Conservation (phyloP, 2,329 filamentous ascomycete species). For the Cladophialophora bantiana region DNA sequence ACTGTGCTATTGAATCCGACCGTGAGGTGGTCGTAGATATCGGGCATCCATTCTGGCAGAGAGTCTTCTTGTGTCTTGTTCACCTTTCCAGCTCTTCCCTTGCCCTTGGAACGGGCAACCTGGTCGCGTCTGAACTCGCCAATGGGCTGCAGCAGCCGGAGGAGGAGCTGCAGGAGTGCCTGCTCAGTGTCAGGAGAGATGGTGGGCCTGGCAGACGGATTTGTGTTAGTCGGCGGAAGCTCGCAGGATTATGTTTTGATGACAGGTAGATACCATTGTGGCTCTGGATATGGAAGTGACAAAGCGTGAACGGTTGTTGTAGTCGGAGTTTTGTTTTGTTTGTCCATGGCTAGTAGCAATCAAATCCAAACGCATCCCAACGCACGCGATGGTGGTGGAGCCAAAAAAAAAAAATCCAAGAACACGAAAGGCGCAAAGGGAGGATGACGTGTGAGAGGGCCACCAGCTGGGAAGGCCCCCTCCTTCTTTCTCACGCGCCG, state of each 20-base stretch:
- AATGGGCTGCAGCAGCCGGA: conserved; percentile 44
- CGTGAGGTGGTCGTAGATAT: conserved; percentile 48
- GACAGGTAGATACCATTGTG: conserved; percentile 28
- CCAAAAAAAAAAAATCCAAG: too few relatives aligned
- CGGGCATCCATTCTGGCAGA: conserved; percentile 35
- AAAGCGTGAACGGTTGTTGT: conserved; percentile 27
- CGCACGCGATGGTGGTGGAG: neutral
- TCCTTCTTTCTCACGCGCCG: conserved; percentile 1
- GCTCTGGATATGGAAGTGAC: conserved; percentile 35
- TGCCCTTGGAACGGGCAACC: conserved; percentile 49
- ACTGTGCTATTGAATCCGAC: conserved; percentile 56
- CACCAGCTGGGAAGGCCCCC: neutral
- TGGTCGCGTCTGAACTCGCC: conserved; percentile 50
- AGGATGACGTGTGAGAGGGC: conserved; percentile 17
- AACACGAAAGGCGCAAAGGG: neutral
- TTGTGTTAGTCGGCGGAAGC: conserved; percentile 16
- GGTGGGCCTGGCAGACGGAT: conserved; percentile 25
- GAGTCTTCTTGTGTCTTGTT: conserved; percentile 33
- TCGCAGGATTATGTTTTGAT: neutral
- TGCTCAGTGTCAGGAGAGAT: conserved; percentile 26
- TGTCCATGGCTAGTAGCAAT: conserved; percentile 23
- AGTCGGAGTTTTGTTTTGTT: conserved; percentile 28
- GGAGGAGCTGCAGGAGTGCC: conserved; percentile 31
- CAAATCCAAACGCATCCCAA: neutral
- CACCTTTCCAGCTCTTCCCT: conserved; percentile 26